These are phyloP conservation scores for Penicillium paradoxum DNA, from an alignment of 495 filamentous ascomycete species.

Conservation along the genomic window DNA sequence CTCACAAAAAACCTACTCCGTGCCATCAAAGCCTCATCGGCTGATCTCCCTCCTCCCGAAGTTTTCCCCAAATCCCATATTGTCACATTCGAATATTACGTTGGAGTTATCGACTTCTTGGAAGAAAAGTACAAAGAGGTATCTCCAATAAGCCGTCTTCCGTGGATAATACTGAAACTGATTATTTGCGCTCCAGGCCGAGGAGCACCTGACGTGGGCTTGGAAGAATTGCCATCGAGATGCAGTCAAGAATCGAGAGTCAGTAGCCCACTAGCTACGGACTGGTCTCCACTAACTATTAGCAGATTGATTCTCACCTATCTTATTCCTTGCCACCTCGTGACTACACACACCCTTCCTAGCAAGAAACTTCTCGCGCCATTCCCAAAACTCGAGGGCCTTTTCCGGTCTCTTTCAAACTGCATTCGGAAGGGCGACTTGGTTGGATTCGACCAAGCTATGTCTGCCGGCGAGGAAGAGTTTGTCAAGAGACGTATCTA, in stretches of 20 bases:
- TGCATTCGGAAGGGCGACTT: conserved; percentile 82
- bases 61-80: conserved; percentile 81
- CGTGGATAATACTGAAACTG: conserved; percentile 8
- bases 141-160: conserved; percentile 10
- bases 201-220: conserved; percentile 71
- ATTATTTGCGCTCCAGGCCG: conserved; percentile 50
- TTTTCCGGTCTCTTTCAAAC: conserved; percentile 70
- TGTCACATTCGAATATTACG: conserved; percentile 95
- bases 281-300: conserved; percentile 34
- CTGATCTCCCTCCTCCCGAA: conserved; percentile 70
- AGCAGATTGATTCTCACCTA: conserved; percentile 87
- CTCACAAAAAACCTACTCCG: conserved; percentile 87
- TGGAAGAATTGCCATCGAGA: conserved; percentile 69
- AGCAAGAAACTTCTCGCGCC: conserved; percentile 61
- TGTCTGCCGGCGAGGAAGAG: conserved; percentile 73
- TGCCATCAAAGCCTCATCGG: conserved; percentile 64
- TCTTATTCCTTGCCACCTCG: conserved; percentile 83
- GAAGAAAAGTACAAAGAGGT: conserved; percentile 86
- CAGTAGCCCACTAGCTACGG: conserved; percentile 39
- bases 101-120: conserved; percentile 82
- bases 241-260: conserved; percentile 75
- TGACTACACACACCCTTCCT: conserved; percentile 81
- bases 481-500: conserved; percentile 96
- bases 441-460: conserved; percentile 75
- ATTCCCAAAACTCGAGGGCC: conserved; percentile 69